Base-by-base conservation (phyloP, 2,329 filamentous ascomycete species). In the Diaporthe humulicola region DNA sequence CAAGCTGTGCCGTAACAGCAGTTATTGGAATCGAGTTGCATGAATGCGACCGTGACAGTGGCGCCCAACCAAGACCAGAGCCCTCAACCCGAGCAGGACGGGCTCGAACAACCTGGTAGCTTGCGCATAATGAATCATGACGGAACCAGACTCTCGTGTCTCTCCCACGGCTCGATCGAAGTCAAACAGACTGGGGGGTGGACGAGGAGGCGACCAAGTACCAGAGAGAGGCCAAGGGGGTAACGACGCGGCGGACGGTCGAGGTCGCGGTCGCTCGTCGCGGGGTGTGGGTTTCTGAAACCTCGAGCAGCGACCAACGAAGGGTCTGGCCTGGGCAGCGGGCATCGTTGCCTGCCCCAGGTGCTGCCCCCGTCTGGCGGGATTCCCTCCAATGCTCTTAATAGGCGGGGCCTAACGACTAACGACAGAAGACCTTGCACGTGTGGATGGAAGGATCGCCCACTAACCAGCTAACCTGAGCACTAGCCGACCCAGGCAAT, bases 41-140 rank as follows among this genome's bases (percentile, higher is more conserved):
- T 69, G 64, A 69, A 69, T 69, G 64, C 48, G 64, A 69, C 64
- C 30, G 64, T 69, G 64, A 69, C 64, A 69, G 64, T 69, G 64
- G 64, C 64, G 64, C 30, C 17, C 33, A 17, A 54, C n/a, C 48
- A 50, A 14, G 60, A 9, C 33, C 64, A 69, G 64, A 69, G 33
- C 22, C 48, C 64, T 69, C 28, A 14, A 54, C n/a, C 22, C 64
- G 45, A 52, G 64, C 64, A 52, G 30, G 64, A 15, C 64, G 28
- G 22, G 28, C 61, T 42, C 38, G 28, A 52, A 67, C 33, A 67
- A 38, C 64, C 64, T 52, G 64, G 45, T 36, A 67, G 64, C 64
- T 36, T 67, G 33, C 40, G 61, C 64, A 52, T 52, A 38, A 67
- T 67, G 64, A 67, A 67, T 67, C 48, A 69, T 69, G 64, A 40